Percentiles rank a stretch among this genome's conserved stretches.
Conservation (phyloP, 306 rosid species). For the Rubus idaeus region DNA sequence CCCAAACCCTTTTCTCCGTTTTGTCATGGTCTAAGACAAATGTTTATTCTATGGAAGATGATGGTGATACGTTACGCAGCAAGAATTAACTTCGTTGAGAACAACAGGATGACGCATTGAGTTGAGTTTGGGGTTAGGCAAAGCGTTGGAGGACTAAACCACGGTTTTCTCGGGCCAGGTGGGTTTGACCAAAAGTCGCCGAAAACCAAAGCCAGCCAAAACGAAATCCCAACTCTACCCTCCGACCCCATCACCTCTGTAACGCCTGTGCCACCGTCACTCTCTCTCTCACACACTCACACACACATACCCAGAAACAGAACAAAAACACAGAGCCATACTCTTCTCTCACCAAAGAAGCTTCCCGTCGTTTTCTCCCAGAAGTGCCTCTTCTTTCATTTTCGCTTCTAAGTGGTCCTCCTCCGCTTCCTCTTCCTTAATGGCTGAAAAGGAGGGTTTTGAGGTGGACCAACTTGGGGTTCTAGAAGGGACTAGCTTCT, state of each 20-base stretch:
- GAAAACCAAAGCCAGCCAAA: slow-evolving; percentile 46
- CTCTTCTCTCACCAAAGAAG: slow-evolving; percentile 29
- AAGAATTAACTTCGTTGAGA: neutral
- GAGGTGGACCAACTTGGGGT: slow-evolving; percentile 48
- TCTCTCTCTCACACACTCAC: neutral
- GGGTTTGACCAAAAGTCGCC: slow-evolving; percentile 64
- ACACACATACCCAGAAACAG: neutral
- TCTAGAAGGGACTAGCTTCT: slow-evolving; percentile 54
- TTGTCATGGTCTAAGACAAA: neutral
- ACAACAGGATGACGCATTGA: neutral
- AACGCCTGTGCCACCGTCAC: slow-evolving; percentile 1
- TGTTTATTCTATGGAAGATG: neutral
- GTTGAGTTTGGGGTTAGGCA: slow-evolving; percentile 5
- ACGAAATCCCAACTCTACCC: neutral
- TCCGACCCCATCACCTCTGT: neutral
- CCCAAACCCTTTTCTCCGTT: neutral
- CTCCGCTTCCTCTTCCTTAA: neutral
- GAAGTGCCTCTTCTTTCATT: neutral
- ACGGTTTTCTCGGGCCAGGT: slow-evolving; percentile 91
- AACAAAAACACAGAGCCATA: neutral
- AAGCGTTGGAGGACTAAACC: slow-evolving; percentile 61
- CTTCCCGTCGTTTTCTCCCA: slow-evolving; percentile 40
- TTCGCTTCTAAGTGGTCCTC: neutral
- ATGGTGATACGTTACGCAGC: neutral
- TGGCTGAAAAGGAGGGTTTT: slow-evolving; percentile 50